Evolutionary conservation across 768 basidiomycete species (phyloP), one percentile per base, ranked within the genome.

Genomic region (Suillus spraguei): DNA sequence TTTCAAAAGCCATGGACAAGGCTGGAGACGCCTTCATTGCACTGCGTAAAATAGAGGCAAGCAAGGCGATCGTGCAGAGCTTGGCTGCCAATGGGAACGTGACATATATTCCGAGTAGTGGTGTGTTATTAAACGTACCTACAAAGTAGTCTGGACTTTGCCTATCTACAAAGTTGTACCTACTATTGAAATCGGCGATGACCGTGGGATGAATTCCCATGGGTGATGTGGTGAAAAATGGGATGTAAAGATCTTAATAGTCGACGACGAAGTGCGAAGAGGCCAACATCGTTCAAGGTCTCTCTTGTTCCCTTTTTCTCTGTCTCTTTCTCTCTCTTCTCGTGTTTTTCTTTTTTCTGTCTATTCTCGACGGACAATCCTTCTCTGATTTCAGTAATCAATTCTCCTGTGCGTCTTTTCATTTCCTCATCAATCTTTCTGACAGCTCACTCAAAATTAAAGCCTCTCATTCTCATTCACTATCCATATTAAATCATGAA

Each of bases 21-120:
- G 97, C 97, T 2, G 97, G 97, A 10, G 96, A 97, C 70, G 96
- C 94, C 38, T 97, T 99, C 78, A 88, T 99, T 59, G 88, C 93
- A 64, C 86, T 99, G 75, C 84, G 97, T 69, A 92, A 94, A 79
- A 99, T 99, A 71, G 97, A 99, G 79, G 95, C 97, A 60, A 92
- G 91, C 83, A 95, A 98, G 81, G 97, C 97, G 62, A 98, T 99
- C 73, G 97, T 90, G 60, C 86, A 89, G 71, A 95, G 93, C 66
- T 80, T 97, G 70, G 71, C 90, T 42, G 78, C 72, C 67, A 95
- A 91, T 71, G 84, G 85, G 64, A 95, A 96, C 75, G 93, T 97
- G 71, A 89, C 93, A 39, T 97, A 95, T 72, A 87, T 97, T 63
- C 95, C 95, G 54, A 89, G 88, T 68, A 82, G 89, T 14, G 87